Base-by-base conservation (phyloP, 108 stramenopile genomes). In the Fragilaria radians region DNA sequence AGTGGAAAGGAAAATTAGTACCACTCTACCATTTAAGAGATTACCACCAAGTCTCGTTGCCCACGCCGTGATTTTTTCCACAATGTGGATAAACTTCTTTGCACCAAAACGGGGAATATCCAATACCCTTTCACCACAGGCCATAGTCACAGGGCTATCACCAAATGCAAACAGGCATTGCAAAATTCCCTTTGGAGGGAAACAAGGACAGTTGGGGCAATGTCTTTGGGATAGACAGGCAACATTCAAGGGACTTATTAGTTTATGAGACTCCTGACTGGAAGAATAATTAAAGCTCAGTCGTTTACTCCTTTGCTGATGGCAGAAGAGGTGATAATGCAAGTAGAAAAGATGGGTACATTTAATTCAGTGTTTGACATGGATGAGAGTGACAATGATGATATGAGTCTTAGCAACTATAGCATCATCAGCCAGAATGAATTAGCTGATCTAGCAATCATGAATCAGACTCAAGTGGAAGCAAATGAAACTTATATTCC, bases 1-100 rank as follows among this genome's bases (percentile, higher is more conserved):
- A 31, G 57, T 76, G 21, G 81, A 82, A 54, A 64, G 80, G 11
- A 53, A 25, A 32, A 71, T 61, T 19, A 30, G 60, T 32, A 33
- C 57, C 52, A 58, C 48, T 4, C 45, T 80, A 5, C 79, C 79
- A 19, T 80, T 61, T 53, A 50, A 68, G 17, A 29, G 19, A 17
- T 17, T 71, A 17, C 75, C 75, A 28, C 22, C 46, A 19, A 21
- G 28, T 2, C 62, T 76, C 58, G 23, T 67, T 11, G 29, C 57
- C 11, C 28, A 65, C 3, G 17, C 72, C 47, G 28, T 77, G 14
- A 14, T 29, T 19, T 42, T 30, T 19, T 17, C 56, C 1, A 49
- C 54, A 24, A 49, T 45, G 24, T 66, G 59, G 32, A 22, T 54
- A 0, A 77, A 79, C 51, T 32, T 47, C 23, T 42, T 42, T 14